phyloP scores from a whole-genome alignment of 192 early-diverging fungal genomes.

The Bifiguratus adelaidae region DNA sequence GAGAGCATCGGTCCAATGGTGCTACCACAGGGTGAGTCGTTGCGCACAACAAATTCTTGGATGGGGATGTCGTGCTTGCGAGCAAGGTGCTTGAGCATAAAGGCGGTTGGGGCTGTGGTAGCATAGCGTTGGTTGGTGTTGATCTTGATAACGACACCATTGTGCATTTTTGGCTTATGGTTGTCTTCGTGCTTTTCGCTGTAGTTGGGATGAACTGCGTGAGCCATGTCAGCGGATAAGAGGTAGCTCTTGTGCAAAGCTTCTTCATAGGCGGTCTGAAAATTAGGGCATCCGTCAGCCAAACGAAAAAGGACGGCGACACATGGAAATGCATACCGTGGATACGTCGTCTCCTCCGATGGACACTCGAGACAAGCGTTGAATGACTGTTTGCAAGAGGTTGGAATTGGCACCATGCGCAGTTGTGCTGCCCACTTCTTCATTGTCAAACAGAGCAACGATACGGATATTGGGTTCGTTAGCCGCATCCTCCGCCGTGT shows the following conservation, averaged over 20 bases:
- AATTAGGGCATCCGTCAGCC: constrained; percentile 5
- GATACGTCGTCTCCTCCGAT: constrained; percentile 11
- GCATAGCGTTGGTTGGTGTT: constrained; percentile 92
- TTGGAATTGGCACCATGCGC: constrained; percentile 94
- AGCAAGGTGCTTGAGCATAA: constrained; percentile 70
- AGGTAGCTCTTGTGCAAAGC: constrained; percentile 75
- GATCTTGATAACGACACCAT: constrained; percentile 91
- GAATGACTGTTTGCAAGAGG: constrained; percentile 62
- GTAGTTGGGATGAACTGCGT: constrained; percentile 86
- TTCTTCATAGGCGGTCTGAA: constrained; percentile 67
- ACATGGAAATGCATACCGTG: too few relatives aligned
- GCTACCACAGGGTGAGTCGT: constrained; percentile 90
- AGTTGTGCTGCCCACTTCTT: constrained; percentile 88
- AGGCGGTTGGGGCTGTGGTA: constrained; percentile 60
- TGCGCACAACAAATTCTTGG: constrained; percentile 76
- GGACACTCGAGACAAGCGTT: constrained; percentile 38
- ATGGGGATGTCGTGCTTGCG: constrained; percentile 54
- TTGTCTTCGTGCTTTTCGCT: constrained; percentile 88
- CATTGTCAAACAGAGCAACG: constrained; percentile 93
- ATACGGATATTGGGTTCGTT: constrained; percentile 72
- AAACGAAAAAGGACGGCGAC: constrained; percentile 1
- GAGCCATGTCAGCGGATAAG: constrained; percentile 92
- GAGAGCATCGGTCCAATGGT: constrained; percentile 97
- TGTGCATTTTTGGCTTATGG: constrained; percentile 85
- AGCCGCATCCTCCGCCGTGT: constrained; percentile 35